phyloP scores from a whole-genome alignment of 371 early-diverging fungal species.

The Phascolomyces articulosus region DNA sequence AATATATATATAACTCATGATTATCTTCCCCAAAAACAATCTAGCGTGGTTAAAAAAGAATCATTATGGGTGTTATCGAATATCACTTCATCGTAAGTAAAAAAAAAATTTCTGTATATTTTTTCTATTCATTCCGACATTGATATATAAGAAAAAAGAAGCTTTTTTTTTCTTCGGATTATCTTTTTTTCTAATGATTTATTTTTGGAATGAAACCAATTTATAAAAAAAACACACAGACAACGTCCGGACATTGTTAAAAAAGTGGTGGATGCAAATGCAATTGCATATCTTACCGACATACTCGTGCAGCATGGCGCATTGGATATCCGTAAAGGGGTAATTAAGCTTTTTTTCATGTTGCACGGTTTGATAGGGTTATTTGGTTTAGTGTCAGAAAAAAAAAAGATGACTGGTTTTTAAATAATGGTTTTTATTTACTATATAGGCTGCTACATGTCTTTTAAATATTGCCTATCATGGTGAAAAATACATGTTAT shows the following conservation, averaged over 20 bases:
- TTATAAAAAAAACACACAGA: neutral
- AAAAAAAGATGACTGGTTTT: too few species aligned
- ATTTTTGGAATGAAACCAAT: too few species aligned
- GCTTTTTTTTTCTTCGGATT: too few species aligned
- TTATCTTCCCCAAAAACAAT: conserved; percentile 14
- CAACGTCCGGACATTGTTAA: conserved; percentile 35
- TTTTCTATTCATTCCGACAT: too few species aligned
- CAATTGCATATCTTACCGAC: conserved; percentile 55
- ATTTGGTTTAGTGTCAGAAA: too few species aligned
- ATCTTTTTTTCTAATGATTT: too few species aligned
- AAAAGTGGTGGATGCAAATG: conserved; percentile 53
- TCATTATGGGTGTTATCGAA: conserved; percentile 76
- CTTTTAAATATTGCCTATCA: conserved; percentile 56
- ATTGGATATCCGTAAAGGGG: conserved; percentile 71
- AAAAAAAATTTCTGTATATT: too few species aligned
- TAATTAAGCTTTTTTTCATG: conserved; percentile 14
- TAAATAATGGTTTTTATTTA: too few species aligned
- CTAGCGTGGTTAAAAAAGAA: conserved; percentile 74
- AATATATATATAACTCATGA: neutral
- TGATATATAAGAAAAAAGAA: too few species aligned
- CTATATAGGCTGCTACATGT: conserved; percentile 54
- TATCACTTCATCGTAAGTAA: conserved; percentile 64
- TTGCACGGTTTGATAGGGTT: too few species aligned
- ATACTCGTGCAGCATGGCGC: conserved; percentile 53
- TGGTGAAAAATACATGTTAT: conserved; percentile 47